Evolutionary conservation across 2,329 filamentous ascomycete genomes (phyloP), one percentile per base, ranked within the genome.

Genomic region (Cercospora sesami): DNA sequence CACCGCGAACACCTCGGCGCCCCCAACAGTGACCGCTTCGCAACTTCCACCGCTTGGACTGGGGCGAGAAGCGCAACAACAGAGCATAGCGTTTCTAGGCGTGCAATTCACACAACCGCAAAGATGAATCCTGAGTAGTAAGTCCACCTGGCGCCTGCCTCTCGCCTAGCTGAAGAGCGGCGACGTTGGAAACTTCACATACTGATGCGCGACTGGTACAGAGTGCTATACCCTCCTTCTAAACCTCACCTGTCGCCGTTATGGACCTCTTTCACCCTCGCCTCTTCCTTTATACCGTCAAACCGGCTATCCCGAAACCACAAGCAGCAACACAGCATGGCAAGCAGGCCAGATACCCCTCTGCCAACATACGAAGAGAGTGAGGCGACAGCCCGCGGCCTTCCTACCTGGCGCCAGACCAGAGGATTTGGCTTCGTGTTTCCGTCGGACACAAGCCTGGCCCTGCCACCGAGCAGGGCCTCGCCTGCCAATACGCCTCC

Each of bases 91-190:
- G 63, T 55, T 16, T 36, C 23, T 18, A 21, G 55, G 36, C 55
- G 31, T 21, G 21, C 39, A 36, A 61, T 64, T 63, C 68, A 73
- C 30, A 59, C 33, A 58, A 30, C 51, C 51, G 62, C 62, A 28
- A 69, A 73, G 80, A 95, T 95, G 92, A 95, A 95, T 87, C 92
- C 92, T 80, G 92, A 95, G 92, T 95, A 87, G 92, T 95, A 89
- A 80, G 91, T 14, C 48, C 16, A 28, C 48, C 48, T 89, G 23
- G 23, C 36, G 53, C 66, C 51, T 63, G 14, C 55, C 65, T 51
- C n/a, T 58, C 21, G 36, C 48, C 68, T 58, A 21, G 30, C 62
- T 60, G 61, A 63, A 57, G 64, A 53, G 33, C 23, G 55, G 30
- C 55, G 55, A 53, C 26, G 60, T 63, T 48, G 33, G 42, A 55